Evolutionary conservation across 257 asterid genomes (phyloP).

Genomic region (Nicotiana paniculata): DNA sequence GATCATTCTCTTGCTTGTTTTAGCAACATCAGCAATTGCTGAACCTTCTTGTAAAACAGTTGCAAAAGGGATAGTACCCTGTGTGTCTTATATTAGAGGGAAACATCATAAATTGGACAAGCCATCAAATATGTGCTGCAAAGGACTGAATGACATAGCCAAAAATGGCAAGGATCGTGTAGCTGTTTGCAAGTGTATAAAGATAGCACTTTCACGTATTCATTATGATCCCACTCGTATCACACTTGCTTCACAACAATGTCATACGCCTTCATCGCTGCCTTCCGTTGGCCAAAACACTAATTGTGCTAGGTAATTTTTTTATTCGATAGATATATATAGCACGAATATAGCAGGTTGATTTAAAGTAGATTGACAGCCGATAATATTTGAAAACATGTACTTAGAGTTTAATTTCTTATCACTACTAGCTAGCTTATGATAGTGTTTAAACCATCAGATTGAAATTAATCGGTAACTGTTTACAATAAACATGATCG

Average conservation of each 20-base stretch:
- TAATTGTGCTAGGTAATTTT: conserved; percentile 8
- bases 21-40: background rate
- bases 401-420: too few relatives aligned
- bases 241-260: conserved; percentile 19
- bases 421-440: too few relatives aligned
- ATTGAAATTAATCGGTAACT: too few relatives aligned
- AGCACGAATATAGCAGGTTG: too few relatives aligned
- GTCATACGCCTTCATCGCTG: conserved; percentile 9
- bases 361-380: too few relatives aligned
- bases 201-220: conserved; percentile 7
- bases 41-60: background rate
- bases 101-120: background rate
- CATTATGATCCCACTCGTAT: conserved; percentile 12
- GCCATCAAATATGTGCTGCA: background rate
- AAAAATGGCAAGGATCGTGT: conserved; percentile 9
- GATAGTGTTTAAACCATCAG: too few relatives aligned
- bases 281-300: conserved; percentile 23
- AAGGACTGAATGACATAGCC: background rate
- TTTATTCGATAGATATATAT: background rate
- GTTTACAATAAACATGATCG: too few relatives aligned
- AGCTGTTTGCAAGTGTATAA: conserved; percentile 20
- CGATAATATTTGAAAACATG: too few relatives aligned
- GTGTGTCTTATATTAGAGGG: background rate
- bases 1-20: background rate
- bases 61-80: background rate